Evolutionary conservation across 305 asterid species (phyloP).

Genomic region (Fraxinus albicans): DNA sequence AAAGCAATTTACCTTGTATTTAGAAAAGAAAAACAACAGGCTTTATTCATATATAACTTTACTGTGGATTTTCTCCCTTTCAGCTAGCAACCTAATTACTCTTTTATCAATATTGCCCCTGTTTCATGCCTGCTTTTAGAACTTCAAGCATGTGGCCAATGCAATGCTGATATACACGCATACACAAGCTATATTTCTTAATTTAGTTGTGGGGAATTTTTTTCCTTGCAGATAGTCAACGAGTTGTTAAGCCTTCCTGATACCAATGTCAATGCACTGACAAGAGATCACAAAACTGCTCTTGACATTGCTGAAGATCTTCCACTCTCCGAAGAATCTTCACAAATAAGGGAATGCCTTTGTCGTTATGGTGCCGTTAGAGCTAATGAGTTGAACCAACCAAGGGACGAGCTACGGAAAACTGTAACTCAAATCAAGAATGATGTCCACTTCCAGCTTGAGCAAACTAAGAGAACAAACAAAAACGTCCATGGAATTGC

Average conservation of each 20-base stretch:
- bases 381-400: conserved; percentile 63
- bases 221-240: conserved; percentile 45
- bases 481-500: conserved; percentile 59
- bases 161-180: neutral
- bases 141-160: neutral
- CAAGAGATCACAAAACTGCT: conserved; percentile 61
- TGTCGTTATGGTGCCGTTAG: conserved; percentile 47
- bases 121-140: neutral
- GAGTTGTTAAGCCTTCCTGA: conserved; percentile 51
- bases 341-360: conserved; percentile 50
- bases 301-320: conserved; percentile 60
- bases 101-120: neutral
- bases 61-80: neutral
- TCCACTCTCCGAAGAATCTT: conserved; percentile 55
- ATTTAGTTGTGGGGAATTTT: neutral
- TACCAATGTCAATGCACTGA: conserved; percentile 54
- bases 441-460: conserved; percentile 60
- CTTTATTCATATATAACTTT: neutral
- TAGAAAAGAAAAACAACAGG: neutral
- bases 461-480: conserved; percentile 54
- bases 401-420: conserved; percentile 60
- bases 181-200: neutral
- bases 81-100: neutral
- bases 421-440: conserved; percentile 58
- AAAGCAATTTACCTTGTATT: neutral